These are phyloP conservation scores for Aquanectria penicillioides DNA, from an alignment of 2,329 filamentous ascomycete species.

Conservation along the genomic window DNA sequence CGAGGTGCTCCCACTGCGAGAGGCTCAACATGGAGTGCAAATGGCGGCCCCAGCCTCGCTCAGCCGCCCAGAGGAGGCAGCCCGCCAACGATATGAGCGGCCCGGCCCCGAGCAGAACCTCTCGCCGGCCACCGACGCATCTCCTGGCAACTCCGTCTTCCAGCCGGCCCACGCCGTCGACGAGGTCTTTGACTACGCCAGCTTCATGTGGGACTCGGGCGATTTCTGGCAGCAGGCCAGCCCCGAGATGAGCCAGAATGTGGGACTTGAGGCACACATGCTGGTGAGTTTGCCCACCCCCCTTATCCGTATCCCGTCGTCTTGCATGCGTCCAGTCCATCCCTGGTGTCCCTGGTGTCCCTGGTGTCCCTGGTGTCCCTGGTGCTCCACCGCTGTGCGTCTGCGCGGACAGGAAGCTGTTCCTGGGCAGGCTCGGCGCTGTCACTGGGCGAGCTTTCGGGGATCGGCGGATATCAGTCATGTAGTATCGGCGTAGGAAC, in stretches of 20 bases:
- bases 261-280: slow-evolving; percentile 36
- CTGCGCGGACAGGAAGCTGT: background rate
- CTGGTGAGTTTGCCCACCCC: slow-evolving; percentile 30
- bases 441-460: background rate
- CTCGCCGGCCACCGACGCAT: slow-evolving; percentile 43
- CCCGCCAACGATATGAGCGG: slow-evolving; percentile 10
- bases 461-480: background rate
- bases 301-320: no score
- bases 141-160: slow-evolving; percentile 38
- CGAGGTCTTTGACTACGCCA: slow-evolving; percentile 58
- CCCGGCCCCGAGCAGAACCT: slow-evolving; percentile 31
- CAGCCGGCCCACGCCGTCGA: slow-evolving; percentile 48
- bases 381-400: slow-evolving; percentile 15
- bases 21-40: slow-evolving; percentile 62
- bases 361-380: no score
- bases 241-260: slow-evolving; percentile 36
- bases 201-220: slow-evolving; percentile 58
- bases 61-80: slow-evolving; percentile 33
- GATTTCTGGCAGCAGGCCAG: slow-evolving; percentile 48
- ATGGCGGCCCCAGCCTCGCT: slow-evolving; percentile 53
- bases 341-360: no score
- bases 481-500: no score
- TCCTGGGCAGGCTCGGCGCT: background rate
- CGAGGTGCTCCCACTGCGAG: slow-evolving; percentile 61
- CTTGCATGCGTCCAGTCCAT: slow-evolving; percentile 8